phyloP scores from a whole-genome alignment of 1,139 yeast species.

The Diutina scorzettiae region DNA sequence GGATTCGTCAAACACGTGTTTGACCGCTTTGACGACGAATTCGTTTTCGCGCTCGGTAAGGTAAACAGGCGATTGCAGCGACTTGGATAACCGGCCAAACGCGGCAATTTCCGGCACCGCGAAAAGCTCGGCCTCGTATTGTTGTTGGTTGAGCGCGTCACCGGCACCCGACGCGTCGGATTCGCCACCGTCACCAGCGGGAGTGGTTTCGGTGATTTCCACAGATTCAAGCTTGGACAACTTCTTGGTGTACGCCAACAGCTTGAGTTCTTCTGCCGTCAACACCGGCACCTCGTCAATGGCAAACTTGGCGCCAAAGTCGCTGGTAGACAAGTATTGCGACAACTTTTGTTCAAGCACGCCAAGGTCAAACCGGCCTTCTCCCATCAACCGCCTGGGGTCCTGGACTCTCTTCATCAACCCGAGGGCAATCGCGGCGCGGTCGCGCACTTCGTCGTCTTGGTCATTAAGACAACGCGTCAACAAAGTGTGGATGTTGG shows the following conservation, averaged over 20 bases:
- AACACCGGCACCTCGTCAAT: slow-evolving; percentile 51
- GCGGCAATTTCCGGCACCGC: slow-evolving; percentile 56
- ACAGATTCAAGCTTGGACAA: slow-evolving; percentile 36
- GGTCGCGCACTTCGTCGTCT: slow-evolving; percentile 96
- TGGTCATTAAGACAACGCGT: slow-evolving; percentile 77
- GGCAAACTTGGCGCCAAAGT: slow-evolving; percentile 60
- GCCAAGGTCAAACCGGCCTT: slow-evolving; percentile 58
- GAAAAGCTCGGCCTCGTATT: slow-evolving; percentile 54
- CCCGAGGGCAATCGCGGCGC: slow-evolving; percentile 79
- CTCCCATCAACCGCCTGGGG: slow-evolving; percentile 48
- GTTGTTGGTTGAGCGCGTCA: slow-evolving; percentile 42
- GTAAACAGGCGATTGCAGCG: slow-evolving; percentile 46
- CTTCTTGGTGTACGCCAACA: slow-evolving; percentile 47
- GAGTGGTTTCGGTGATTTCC: slow-evolving; percentile 15
- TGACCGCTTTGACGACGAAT: slow-evolving; percentile 75
- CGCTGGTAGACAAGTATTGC: slow-evolving; percentile 43
- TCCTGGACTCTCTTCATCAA: slow-evolving; percentile 38
- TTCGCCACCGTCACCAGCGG: slow-evolving; percentile 9
- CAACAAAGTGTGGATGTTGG: slow-evolving; percentile 64
- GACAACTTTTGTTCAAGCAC: slow-evolving; percentile 70
- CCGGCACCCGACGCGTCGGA: slow-evolving; percentile 16
- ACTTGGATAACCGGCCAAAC: slow-evolving; percentile 68
- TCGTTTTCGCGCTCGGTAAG: slow-evolving; percentile 92
- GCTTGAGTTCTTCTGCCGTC: slow-evolving; percentile 51
- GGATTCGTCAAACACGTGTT: slow-evolving; percentile 58